Conservation (phyloP, 2,329 filamentous ascomycete genomes). For the Shiraia bambusicola region DNA sequence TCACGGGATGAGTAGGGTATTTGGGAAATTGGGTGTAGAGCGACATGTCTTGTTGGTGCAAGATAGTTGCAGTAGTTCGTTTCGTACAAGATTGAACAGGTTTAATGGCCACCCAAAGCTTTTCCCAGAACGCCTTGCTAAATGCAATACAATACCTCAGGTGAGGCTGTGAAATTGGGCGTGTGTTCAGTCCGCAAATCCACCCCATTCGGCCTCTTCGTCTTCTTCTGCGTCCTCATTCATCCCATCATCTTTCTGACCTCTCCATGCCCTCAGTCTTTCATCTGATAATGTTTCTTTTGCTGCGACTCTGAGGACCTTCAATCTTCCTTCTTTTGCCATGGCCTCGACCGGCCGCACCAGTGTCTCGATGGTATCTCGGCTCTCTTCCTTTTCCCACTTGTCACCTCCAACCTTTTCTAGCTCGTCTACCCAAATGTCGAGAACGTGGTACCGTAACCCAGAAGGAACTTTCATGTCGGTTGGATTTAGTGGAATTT, state of each 20-base stretch:
- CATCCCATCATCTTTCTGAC: slow-evolving; percentile 42
- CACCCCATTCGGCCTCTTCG: slow-evolving; percentile 66
- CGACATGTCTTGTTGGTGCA: neutral
- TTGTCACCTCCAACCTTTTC: slow-evolving; percentile 63
- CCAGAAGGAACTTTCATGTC: slow-evolving; percentile 73
- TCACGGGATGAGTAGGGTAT: slow-evolving; percentile 21
- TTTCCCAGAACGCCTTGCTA: neutral
- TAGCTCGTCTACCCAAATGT: slow-evolving; percentile 90
- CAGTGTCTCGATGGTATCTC: slow-evolving; percentile 50
- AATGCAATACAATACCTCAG: neutral
- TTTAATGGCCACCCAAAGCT: neutral
- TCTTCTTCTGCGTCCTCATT: slow-evolving; percentile 44
- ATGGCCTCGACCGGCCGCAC: slow-evolving; percentile 60
- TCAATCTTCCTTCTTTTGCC: slow-evolving; percentile 61
- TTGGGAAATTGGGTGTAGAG: neutral
- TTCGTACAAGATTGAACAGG: neutral
- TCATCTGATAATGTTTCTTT: slow-evolving; percentile 73
- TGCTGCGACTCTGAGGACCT: slow-evolving; percentile 70
- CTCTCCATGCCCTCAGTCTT: slow-evolving; percentile 65
- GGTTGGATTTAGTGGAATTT: slow-evolving; percentile 48
- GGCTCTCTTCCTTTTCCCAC: slow-evolving; percentile 38
- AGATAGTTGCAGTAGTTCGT: neutral
- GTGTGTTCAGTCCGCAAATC: slow-evolving; percentile 62
- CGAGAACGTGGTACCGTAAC: slow-evolving; percentile 79
- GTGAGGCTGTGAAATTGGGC: neutral